Evolutionary conservation across 2,329 filamentous ascomycete genomes (phyloP).

Genomic region (Xylaria sp.): DNA sequence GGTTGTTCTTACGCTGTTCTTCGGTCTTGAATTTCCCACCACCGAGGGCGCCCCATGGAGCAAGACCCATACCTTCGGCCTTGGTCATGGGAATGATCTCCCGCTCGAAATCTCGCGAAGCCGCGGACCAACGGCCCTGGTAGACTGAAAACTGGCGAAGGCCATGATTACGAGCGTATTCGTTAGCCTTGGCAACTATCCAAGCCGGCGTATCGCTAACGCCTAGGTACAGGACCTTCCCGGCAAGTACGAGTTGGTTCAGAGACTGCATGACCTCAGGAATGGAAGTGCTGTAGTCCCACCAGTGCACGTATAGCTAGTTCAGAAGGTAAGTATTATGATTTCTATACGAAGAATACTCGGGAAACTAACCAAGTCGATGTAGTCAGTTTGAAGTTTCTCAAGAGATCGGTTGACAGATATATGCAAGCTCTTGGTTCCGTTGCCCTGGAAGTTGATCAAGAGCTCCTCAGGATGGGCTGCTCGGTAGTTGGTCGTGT

Average conservation of each 20-base stretch:
- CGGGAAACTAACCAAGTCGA: constrained; percentile 65
- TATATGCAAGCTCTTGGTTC: constrained; percentile 68
- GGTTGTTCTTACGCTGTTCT: constrained; percentile 57
- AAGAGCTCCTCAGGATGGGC: constrained; percentile 56
- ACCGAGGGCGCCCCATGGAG: constrained; percentile 70
- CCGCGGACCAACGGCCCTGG: constrained; percentile 72
- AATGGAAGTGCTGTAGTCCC: constrained; percentile 74
- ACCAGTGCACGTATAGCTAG: constrained; percentile 72
- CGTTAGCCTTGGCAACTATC: constrained; percentile 73
- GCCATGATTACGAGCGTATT: constrained; percentile 77
- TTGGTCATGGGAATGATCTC: constrained; percentile 75
- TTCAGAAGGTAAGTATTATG: constrained; percentile 30
- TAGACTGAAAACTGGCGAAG: constrained; percentile 76
- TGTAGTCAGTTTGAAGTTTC: constrained; percentile 74
- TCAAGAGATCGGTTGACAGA: constrained; percentile 67
- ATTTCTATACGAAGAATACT: neutral
- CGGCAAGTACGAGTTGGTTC: constrained; percentile 67
- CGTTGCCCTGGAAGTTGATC: constrained; percentile 68
- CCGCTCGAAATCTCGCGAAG: constrained; percentile 73
- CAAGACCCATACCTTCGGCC: constrained; percentile 70
- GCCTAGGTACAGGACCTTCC: constrained; percentile 76
- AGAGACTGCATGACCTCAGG: constrained; percentile 76
- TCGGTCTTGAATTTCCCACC: constrained; percentile 62
- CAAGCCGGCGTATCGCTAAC: constrained; percentile 77
- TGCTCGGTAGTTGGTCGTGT: constrained; percentile 67